Conservation (phyloP, 768 basidiomycete species). For the Tylopilus subfusipes region DNA sequence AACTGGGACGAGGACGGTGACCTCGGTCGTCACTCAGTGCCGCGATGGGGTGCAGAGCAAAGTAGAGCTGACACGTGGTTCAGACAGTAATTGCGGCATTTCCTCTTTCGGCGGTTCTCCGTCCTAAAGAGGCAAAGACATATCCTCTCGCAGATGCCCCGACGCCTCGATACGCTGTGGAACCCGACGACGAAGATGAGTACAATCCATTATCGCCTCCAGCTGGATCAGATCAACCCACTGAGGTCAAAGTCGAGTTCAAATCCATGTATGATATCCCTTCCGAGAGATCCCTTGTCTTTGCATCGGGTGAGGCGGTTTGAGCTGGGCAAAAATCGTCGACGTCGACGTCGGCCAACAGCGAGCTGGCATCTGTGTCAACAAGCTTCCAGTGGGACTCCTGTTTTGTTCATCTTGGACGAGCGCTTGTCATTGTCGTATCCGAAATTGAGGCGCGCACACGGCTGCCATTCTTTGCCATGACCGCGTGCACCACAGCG, state of each 20-base stretch:
- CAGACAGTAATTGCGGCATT: too few species aligned
- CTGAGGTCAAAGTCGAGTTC: conserved; percentile 35
- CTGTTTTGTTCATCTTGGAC: conserved; percentile 51
- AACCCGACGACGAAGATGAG: conserved; percentile 70
- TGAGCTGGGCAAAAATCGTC: conserved; percentile 49
- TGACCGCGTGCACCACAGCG: conserved; percentile 45
- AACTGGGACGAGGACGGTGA: neutral
- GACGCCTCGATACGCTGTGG: conserved; percentile 59
- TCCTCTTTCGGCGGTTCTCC: conserved; percentile 3
- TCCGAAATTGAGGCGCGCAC: conserved; percentile 47
- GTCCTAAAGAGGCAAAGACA: too few species aligned
- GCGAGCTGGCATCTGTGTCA: conserved; percentile 42
- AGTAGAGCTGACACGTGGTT: neutral
- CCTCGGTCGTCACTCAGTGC: neutral
- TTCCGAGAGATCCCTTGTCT: conserved; percentile 33
- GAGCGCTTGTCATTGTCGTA: conserved; percentile 41
- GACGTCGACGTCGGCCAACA: conserved; percentile 51
- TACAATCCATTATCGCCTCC: conserved; percentile 38
- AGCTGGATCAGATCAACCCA: conserved; percentile 8
- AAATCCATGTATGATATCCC: conserved; percentile 32
- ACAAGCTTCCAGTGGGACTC: conserved; percentile 49
- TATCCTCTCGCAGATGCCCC: conserved; percentile 54
- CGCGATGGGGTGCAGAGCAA: neutral
- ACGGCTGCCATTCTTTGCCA: conserved; percentile 47
- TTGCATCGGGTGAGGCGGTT: conserved; percentile 45